These are phyloP conservation scores for Serendipita indica DNA, from an alignment of 768 basidiomycete genomes.

Conservation along the genomic window DNA sequence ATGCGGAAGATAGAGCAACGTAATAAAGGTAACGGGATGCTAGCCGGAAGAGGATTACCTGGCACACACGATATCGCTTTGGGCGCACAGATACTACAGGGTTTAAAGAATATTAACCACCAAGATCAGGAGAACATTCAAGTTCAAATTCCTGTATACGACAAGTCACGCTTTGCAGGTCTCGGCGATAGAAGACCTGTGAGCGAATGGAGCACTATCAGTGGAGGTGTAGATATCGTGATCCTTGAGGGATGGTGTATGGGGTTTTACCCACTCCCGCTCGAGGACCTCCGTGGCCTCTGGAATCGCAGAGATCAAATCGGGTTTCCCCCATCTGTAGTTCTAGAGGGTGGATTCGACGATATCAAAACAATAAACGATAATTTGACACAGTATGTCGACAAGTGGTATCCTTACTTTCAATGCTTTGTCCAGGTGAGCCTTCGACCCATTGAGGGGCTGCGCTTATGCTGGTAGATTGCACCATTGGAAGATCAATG, in stretches of 20 bases:
- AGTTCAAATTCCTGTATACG: constrained; percentile 56
- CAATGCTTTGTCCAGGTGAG: constrained; percentile 64
- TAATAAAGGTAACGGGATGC: constrained; percentile 46
- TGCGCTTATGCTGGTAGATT: constrained; percentile 10
- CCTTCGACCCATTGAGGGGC: background rate
- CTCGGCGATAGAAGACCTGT: constrained; percentile 64
- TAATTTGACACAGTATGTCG: constrained; percentile 39
- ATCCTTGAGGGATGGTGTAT: constrained; percentile 95
- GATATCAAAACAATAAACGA: constrained; percentile 33
- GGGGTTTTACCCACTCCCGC: constrained; percentile 54
- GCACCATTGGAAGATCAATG: constrained; percentile 21
- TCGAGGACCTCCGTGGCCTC: constrained; percentile 34
- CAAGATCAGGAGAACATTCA: background rate
- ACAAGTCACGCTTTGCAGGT: constrained; percentile 69
- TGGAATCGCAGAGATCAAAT: constrained; percentile 28
- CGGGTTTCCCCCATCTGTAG: constrained; percentile 10
- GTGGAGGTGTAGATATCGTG: constrained; percentile 56
- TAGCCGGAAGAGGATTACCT: constrained; percentile 78
- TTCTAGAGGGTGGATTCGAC: constrained; percentile 24
- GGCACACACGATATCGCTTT: constrained; percentile 79
- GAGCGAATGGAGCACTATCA: constrained; percentile 30
- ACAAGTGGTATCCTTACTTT: constrained; percentile 53
- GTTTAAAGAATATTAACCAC: constrained; percentile 33
- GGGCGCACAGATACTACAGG: constrained; percentile 36
- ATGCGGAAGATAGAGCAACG: constrained; percentile 40